These are phyloP conservation scores for Phytophthora citrophthora DNA, from an alignment of 352 stramenopile genomes.

Conservation along the genomic window DNA sequence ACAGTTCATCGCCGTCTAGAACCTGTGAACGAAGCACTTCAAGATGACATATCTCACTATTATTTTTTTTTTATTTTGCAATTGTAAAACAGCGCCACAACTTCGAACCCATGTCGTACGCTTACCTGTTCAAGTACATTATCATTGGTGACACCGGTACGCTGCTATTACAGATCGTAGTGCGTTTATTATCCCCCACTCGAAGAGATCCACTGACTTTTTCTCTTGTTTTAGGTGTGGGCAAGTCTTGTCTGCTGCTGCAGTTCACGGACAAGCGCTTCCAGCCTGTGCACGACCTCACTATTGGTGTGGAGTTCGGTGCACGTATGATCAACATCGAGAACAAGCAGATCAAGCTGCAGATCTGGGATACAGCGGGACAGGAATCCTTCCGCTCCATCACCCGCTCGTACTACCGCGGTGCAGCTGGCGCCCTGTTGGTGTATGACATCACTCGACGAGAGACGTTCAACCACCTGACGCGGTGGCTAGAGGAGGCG, in stretches of 20 bases:
- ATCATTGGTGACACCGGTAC: constrained; percentile 99
- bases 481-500: constrained; percentile 98
- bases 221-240: constrained; percentile 90
- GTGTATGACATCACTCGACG: constrained; percentile 99
- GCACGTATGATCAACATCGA: constrained; percentile 99
- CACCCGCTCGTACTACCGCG: constrained; percentile 99
- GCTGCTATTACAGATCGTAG: not conserved
- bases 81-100: not conserved
- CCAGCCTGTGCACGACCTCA: constrained; percentile 99
- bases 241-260: constrained; percentile 99
- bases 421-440: constrained; percentile 95
- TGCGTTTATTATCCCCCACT: not conserved
- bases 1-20: not conserved
- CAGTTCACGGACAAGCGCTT: constrained; percentile 99
- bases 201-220: constrained; percentile 5
- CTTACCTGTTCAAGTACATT: constrained; percentile 98
- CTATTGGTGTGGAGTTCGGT: constrained; percentile 99
- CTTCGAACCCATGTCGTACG: constrained; percentile 89
- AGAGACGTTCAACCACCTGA: constrained; percentile 99
- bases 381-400: constrained; percentile 99
- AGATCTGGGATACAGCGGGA: constrained; percentile 99
- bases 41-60: not conserved
- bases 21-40: constrained; percentile 4
- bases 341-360: constrained; percentile 98
- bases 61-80: not conserved